phyloP scores from a whole-genome alignment of 2,329 filamentous ascomycete species.

The Alternaria hordeiaustralica region DNA sequence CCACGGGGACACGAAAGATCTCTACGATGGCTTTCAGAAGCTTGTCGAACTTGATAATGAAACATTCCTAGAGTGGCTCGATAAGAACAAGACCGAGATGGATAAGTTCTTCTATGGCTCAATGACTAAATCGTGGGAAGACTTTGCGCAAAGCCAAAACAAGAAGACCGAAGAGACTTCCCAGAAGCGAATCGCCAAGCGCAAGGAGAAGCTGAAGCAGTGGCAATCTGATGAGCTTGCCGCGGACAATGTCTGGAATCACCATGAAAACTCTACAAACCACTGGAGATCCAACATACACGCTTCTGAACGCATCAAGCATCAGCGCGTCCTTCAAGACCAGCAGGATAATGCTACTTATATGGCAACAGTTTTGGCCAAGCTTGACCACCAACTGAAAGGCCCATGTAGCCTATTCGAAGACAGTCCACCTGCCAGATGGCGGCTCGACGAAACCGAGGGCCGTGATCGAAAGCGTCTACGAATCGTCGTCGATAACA shows the following conservation, averaged over 20 bases:
- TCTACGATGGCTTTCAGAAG: slow-evolving; percentile 80
- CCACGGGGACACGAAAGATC: slow-evolving; percentile 70
- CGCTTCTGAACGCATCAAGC: slow-evolving; percentile 87
- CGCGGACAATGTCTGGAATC: slow-evolving; percentile 73
- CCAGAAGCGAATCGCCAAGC: slow-evolving; percentile 71
- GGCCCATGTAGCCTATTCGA: slow-evolving; percentile 84
- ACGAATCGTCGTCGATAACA: slow-evolving; percentile 80
- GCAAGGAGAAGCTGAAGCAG: slow-evolving; percentile 80
- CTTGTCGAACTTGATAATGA: slow-evolving; percentile 89
- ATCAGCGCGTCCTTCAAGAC: slow-evolving; percentile 87
- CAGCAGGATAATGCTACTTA: slow-evolving; percentile 89
- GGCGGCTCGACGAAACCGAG: slow-evolving; percentile 95
- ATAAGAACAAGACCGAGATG: slow-evolving; percentile 77
- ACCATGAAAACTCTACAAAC: slow-evolving; percentile 85
- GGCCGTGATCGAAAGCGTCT: slow-evolving; percentile 94
- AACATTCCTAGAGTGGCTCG: slow-evolving; percentile 86
- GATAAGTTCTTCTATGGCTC: slow-evolving; percentile 83
- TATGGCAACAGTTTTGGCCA: slow-evolving; percentile 75
- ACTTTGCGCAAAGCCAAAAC: slow-evolving; percentile 85
- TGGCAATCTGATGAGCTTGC: slow-evolving; percentile 76
- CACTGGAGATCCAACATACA: slow-evolving; percentile 98
- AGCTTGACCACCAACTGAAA: slow-evolving; percentile 78
- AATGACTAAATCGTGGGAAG: slow-evolving; percentile 84
- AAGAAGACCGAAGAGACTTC: slow-evolving; percentile 77
- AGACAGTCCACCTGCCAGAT: slow-evolving; percentile 69